Conservation (phyloP, 306 rosid species). For the Castanea mollissima region DNA sequence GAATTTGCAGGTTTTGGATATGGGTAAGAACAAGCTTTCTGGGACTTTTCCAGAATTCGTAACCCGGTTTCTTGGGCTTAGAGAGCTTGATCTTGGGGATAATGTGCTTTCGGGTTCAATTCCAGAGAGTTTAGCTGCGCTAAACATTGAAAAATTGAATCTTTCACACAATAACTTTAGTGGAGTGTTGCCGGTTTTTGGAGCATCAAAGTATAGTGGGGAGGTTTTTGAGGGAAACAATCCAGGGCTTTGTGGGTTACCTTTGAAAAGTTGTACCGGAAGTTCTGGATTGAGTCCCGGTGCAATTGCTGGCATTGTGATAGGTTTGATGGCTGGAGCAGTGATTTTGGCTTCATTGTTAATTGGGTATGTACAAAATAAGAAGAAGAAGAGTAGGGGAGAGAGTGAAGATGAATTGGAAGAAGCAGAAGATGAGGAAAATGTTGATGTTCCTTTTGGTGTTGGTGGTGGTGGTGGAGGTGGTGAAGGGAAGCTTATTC, state of each 20-base stretch:
- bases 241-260: slow-evolving; percentile 80
- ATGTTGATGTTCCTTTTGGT: slow-evolving; percentile 4
- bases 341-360: slow-evolving; percentile 84
- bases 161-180: slow-evolving; percentile 89
- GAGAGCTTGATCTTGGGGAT: slow-evolving; percentile 67
- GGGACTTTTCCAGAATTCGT: slow-evolving; percentile 81
- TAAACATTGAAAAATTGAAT: slow-evolving; percentile 73
- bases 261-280: slow-evolving; percentile 64
- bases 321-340: slow-evolving; percentile 81
- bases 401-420: slow-evolving; percentile 87
- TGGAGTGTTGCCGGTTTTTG: slow-evolving; percentile 75
- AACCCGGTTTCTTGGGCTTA: slow-evolving; percentile 56
- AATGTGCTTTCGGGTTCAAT: slow-evolving; percentile 65
- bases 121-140: slow-evolving; percentile 46
- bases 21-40: slow-evolving; percentile 68
- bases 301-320: slow-evolving; percentile 92
- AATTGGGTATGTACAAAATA: slow-evolving; percentile 85
- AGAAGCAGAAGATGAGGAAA: slow-evolving; percentile 71
- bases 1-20: slow-evolving; percentile 61
- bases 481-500: slow-evolving; percentile 90
- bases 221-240: slow-evolving; percentile 82
- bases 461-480: slow-evolving; percentile 25
- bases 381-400: slow-evolving; percentile 63
- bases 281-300: slow-evolving; percentile 76
- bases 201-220: slow-evolving; percentile 56